Evolutionary conservation across 768 basidiomycete genomes (phyloP).

Genomic region (Psilocybe cyanescens): DNA sequence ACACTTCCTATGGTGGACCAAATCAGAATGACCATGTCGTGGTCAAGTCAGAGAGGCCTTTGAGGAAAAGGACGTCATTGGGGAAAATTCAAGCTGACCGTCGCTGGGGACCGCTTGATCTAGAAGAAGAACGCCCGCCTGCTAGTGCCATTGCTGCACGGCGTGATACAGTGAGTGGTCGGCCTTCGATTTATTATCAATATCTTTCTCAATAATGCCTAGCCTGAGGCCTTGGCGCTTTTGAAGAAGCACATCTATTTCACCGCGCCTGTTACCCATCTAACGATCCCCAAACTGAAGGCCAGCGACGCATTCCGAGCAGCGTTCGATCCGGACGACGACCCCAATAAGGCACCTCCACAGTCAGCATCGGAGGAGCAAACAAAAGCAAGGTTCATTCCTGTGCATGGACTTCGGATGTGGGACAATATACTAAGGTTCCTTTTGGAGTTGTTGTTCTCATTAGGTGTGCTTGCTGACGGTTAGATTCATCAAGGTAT

Average conservation of each 20-base stretch:
- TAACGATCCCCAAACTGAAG: slow-evolving; percentile 52
- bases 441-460: slow-evolving; percentile 17
- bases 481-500: slow-evolving; percentile 33
- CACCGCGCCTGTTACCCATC: slow-evolving; percentile 57
- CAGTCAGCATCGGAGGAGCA: slow-evolving; percentile 66
- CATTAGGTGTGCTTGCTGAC: neutral
- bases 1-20: slow-evolving; percentile 14
- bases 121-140: slow-evolving; percentile 72
- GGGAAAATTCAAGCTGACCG: slow-evolving; percentile 42
- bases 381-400: slow-evolving; percentile 38
- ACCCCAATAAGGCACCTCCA: slow-evolving; percentile 47
- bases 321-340: slow-evolving; percentile 52
- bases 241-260: slow-evolving; percentile 60
- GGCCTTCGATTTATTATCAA: neutral
- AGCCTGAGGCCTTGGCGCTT: slow-evolving; percentile 60
- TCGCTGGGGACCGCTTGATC: slow-evolving; percentile 59
- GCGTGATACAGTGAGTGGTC: slow-evolving; percentile 58
- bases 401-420: slow-evolving; percentile 57
- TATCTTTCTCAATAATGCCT: neutral
- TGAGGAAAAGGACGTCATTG: slow-evolving; percentile 16
- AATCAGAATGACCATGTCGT: neutral
- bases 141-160: slow-evolving; percentile 73
- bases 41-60: neutral
- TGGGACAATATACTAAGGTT: slow-evolving; percentile 59
- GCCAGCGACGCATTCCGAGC: slow-evolving; percentile 48